Base-by-base conservation (phyloP, 352 stramenopile species). In the Globisporangium emineosum region DNA sequence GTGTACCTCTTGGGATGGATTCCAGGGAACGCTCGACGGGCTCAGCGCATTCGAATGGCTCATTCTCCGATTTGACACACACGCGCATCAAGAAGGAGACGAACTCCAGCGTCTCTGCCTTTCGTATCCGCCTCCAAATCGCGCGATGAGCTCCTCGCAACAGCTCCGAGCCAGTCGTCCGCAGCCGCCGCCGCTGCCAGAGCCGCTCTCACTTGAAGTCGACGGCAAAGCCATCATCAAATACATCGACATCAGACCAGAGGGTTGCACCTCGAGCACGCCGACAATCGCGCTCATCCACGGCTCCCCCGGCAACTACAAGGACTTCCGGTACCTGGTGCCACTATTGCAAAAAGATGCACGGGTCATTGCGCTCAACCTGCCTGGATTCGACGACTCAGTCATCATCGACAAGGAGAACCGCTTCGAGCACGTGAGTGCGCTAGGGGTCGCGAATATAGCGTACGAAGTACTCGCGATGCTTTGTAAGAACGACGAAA, bases 271-370 rank as follows among this genome's bases (percentile, higher is more conserved):
- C 17, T 10, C 33, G 1, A 43, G 30, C 57, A 55, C 57, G 17
- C 45, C 45, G 15, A 64, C 57, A 5, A 50, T 64, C 12, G 71
- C 89, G 27, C 54, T 90, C 32, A 67, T 90, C 10, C 83, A 92
- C 50, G 81, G 83, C 3, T 78, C 77, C 2, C 81, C 83, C 19
- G 83, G 83, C 6, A 88, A 77, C 23, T 89, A 86, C 67, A 49
- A 58, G 8, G 81, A 90, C 64, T 92, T 86, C 37, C 79, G 78
- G 3, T 72, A 92, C 65, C 60, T 92, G 30, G 77, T 89, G 33
- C 81, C 81, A 15, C 52, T 80, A 23, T 62, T 90, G 21, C 65
- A 75, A 54, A 63, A 70, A 1, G 15, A 72, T 8, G 69, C 74
- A 17, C 81, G 83, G 2, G 74, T 90, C 7, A 43, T 92, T 5